Percentiles rank a stretch among this genome's conserved stretches.
Evolutionary conservation across 1,284 basidiomycete genomes (phyloP).

Genomic region (Fomes fomentarius): DNA sequence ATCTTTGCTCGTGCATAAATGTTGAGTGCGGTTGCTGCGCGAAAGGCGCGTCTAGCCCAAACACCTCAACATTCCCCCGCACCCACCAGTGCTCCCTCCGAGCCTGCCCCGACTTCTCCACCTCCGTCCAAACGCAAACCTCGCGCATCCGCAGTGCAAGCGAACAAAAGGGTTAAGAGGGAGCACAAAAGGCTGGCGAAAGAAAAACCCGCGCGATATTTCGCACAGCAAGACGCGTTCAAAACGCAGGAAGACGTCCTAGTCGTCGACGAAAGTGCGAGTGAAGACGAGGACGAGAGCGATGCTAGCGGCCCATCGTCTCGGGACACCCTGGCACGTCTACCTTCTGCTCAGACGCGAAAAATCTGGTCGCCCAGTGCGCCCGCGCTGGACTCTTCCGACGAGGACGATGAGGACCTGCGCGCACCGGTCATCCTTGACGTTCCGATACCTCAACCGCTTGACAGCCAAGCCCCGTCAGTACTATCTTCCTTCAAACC

Average conservation of each 20-base stretch:
- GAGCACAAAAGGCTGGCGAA: conserved; percentile 23
- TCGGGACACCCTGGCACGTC: conserved; percentile 23
- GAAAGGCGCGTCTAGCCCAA: conserved; percentile 49
- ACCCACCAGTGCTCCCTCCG: conserved; percentile 16
- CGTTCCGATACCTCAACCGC: not conserved
- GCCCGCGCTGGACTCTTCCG: conserved; percentile 53
- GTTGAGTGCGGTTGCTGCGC: conserved; percentile 65
- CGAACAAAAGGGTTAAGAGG: conserved; percentile 36
- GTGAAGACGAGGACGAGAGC: conserved; percentile 38
- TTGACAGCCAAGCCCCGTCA: conserved; percentile 14
- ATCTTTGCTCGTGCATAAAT: no score
- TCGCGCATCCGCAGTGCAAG: conserved; percentile 20
- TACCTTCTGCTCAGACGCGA: not conserved
- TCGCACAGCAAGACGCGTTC: conserved; percentile 38
- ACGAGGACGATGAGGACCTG: conserved; percentile 45
- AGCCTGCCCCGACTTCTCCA: not conserved
- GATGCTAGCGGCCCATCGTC: conserved; percentile 31
- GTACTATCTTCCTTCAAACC: conserved; percentile 51
- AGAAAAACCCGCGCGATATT: conserved; percentile 37
- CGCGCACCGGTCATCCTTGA: conserved; percentile 18
- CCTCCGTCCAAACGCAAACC: conserved; percentile 36
- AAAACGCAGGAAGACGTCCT: conserved; percentile 42
- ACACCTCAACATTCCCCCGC: conserved; percentile 11
- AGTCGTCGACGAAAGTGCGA: conserved; percentile 39
- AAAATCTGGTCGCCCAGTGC: conserved; percentile 58